phyloP scores from a whole-genome alignment of 2,329 filamentous ascomycete species.

The Verticillium klebahnii region DNA sequence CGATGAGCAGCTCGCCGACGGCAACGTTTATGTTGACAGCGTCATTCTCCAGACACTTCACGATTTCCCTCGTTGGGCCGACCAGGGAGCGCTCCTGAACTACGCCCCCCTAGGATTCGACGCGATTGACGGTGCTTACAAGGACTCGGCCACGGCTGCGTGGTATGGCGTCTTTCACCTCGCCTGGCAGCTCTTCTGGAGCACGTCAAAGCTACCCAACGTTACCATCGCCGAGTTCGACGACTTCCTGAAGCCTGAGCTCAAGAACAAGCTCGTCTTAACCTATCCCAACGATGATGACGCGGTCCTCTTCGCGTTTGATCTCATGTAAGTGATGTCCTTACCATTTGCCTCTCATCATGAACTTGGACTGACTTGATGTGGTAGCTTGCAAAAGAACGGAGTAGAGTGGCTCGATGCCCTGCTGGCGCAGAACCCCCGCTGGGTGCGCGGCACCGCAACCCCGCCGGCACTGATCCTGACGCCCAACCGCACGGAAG shows the following conservation, averaged over 20 bases:
- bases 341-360: no score
- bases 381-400: slow-evolving; percentile 28
- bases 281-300: slow-evolving; percentile 57
- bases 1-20: slow-evolving; percentile 37
- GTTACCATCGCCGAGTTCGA: slow-evolving; percentile 31
- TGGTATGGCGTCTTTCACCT: slow-evolving; percentile 37
- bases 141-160: slow-evolving; percentile 31
- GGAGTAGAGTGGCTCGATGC: slow-evolving; percentile 42
- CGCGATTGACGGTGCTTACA: slow-evolving; percentile 33
- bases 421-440: slow-evolving; percentile 42
- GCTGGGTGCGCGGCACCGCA: slow-evolving; percentile 47
- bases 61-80: slow-evolving; percentile 47
- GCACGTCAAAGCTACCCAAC: slow-evolving; percentile 27
- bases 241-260: slow-evolving; percentile 42
- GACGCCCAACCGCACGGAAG: slow-evolving; percentile 20
- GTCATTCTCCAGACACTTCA: slow-evolving; percentile 45
- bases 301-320: slow-evolving; percentile 45
- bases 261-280: slow-evolving; percentile 47
- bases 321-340: slow-evolving; percentile 35
- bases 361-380: not conserved
- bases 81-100: slow-evolving; percentile 38
- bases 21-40: slow-evolving; percentile 38
- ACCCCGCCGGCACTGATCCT: slow-evolving; percentile 34
- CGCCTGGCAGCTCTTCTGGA: slow-evolving; percentile 30
- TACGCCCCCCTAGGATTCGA: slow-evolving; percentile 45